Evolutionary conservation across 1,284 basidiomycete genomes (phyloP).

Genomic region (Trichosporon asahii): DNA sequence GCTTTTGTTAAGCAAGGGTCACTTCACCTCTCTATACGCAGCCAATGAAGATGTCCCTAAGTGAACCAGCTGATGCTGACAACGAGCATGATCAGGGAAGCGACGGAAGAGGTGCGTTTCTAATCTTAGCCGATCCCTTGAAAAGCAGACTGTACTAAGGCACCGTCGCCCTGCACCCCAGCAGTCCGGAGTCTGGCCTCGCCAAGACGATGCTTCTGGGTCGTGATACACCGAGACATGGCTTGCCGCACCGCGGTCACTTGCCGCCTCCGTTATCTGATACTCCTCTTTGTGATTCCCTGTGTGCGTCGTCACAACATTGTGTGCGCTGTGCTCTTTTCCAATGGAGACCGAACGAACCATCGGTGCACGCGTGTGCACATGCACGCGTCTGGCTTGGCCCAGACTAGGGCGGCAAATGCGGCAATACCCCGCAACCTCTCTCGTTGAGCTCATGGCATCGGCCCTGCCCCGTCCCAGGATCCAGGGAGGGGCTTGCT

Average conservation of each 20-base stretch:
- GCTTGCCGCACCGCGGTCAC: background rate
- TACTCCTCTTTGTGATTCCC: background rate
- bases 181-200: background rate
- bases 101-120: background rate
- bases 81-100: background rate
- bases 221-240: slow-evolving; percentile 1
- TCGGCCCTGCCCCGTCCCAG: background rate
- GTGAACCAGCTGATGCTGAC: too few relatives aligned
- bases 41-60: too few relatives aligned
- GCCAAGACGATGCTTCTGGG: background rate
- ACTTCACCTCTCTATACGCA: too few relatives aligned
- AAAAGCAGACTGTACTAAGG: background rate
- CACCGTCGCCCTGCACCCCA: background rate
- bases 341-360: background rate
- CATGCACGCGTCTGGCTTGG: background rate
- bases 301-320: background rate
- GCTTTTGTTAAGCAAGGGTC: too few relatives aligned
- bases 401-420: background rate
- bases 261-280: background rate
- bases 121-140: background rate
- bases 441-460: background rate
- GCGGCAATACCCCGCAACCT: background rate
- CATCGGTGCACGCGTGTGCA: background rate
- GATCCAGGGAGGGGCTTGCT: background rate
- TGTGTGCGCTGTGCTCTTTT: background rate